Percentiles rank a stretch among this genome's conserved stretches.
Evolutionary conservation across 75 land plant species (phyloP).

Genomic region (Pseudotsuga menziesii): DNA sequence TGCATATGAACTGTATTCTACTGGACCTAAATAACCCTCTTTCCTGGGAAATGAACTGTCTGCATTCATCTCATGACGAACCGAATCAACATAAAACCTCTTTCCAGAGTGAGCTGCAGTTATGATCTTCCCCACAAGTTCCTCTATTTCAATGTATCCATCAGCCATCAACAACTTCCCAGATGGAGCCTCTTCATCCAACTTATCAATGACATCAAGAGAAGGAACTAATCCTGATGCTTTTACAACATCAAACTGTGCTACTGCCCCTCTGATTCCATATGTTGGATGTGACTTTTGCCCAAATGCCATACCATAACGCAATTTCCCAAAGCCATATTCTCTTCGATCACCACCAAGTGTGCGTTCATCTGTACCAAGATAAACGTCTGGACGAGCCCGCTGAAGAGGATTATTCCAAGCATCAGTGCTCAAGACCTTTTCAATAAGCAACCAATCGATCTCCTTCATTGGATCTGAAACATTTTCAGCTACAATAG

Average conservation of each 20-base stretch:
- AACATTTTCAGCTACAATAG: conserved; percentile 31
- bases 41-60: conserved; percentile 96
- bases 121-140: conserved; percentile 79
- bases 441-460: conserved; percentile 70
- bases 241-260: conserved; percentile 90
- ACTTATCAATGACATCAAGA: conserved; percentile 20
- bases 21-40: conserved; percentile 95
- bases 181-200: conserved; percentile 17
- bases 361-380: conserved; percentile 96
- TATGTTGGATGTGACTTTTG: conserved; percentile 92
- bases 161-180: conserved; percentile 82
- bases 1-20: conserved; percentile 97
- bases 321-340: conserved; percentile 93
- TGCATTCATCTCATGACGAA: conserved; percentile 78
- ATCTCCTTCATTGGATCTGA: conserved; percentile 45
- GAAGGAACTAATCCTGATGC: conserved; percentile 79
- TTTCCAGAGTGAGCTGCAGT: conserved; percentile 99
- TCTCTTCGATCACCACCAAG: conserved; percentile 99
- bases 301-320: conserved; percentile 81
- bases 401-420: conserved; percentile 98
- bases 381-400: conserved; percentile 97
- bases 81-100: conserved; percentile 94
- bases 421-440: conserved; percentile 48
- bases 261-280: conserved; percentile 98
- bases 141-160: conserved; percentile 41